A percentile compares a stretch with the other conserved stretches of the same genome.
These are phyloP conservation scores for Hymenochaete sp. DNA, from an alignment of 1,284 basidiomycete species.

Conservation along the genomic window DNA sequence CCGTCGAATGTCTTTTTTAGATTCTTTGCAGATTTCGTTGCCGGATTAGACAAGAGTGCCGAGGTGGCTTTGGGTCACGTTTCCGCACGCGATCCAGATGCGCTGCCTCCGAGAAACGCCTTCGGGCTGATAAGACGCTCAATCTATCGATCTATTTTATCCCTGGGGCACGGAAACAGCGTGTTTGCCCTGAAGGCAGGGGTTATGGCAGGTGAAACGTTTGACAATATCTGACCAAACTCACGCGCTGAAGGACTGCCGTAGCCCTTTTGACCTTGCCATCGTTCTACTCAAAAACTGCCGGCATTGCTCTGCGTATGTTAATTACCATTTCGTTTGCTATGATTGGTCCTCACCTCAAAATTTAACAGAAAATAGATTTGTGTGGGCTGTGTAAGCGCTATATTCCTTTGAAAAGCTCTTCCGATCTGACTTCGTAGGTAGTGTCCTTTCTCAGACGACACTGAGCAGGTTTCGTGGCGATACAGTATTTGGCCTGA, in stretches of 20 bases:
- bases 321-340: neutral
- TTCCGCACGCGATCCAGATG: slow-evolving; percentile 63
- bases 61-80: slow-evolving; percentile 47
- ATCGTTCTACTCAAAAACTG: slow-evolving; percentile 16
- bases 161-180: slow-evolving; percentile 46
- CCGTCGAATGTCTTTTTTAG: neutral
- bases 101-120: slow-evolving; percentile 54
- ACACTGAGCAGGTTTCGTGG: slow-evolving; percentile 65
- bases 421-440: slow-evolving; percentile 6
- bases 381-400: slow-evolving; percentile 31
- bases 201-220: slow-evolving; percentile 42
- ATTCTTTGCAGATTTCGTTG: slow-evolving; percentile 41
- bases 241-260: neutral
- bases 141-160: slow-evolving; percentile 34
- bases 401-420: neutral
- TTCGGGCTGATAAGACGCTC: slow-evolving; percentile 32
- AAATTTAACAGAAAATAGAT: slow-evolving; percentile 24
- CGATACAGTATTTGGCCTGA: slow-evolving; percentile 65
- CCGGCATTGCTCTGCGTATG: neutral
- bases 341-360: neutral
- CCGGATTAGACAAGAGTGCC: slow-evolving; percentile 39
- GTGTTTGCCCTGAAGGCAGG: slow-evolving; percentile 79
- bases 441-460: slow-evolving; percentile 63
- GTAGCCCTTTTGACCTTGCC: slow-evolving; percentile 57
- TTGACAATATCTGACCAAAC: too few relatives aligned